Base-by-base conservation (phyloP, 805 yeast genomes). In the Monosporozyma servazzii region DNA sequence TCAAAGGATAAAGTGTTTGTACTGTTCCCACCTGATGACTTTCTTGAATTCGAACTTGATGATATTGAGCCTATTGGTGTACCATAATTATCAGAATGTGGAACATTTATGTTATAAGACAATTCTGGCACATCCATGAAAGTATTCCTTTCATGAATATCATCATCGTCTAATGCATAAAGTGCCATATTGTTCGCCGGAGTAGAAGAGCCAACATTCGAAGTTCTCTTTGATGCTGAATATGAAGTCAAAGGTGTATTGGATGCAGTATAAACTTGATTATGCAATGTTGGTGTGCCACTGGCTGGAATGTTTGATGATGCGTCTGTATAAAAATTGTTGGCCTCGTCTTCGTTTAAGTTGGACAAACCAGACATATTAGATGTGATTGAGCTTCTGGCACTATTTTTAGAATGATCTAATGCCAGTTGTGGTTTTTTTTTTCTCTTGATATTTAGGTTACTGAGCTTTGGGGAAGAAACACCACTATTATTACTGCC, bases 1-100 rank as follows among this genome's bases (percentile, higher is more conserved):
- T 62, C 67, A 33, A 58, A 56, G 3, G 66, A 58, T 25, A 59
- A 47, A 15, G 59, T 58, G 27, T 58, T 60, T 27, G 36, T 27
- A 15, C 41, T 45, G 20, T 31, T 31, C 15, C 39, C 48, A n/a
- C 57, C 59, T 2, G 68, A 62, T 5, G 64, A 58, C 30, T 62
- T 61, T 46, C 64, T 58, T 7, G 63, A 56, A 21, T 45, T 33
- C 7, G 53, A 54, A 25, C 18, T 39, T 15, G 29, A 27, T 8
- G 48, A 25, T 4, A 9, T 21, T 15, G 13, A 21, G 10, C 36
- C 31, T 2, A 31, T 11, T 20, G 40, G 25, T 20, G 29, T 33
- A 20, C 41, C 48, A 45, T 25, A 23, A 25, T 15, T 25, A 23
- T 41, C 45, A 8, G 30, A 4, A 5, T 21, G 17, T 21, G 45